phyloP scores from a whole-genome alignment of 495 filamentous ascomycete genomes.

The Neurospora sp. region DNA sequence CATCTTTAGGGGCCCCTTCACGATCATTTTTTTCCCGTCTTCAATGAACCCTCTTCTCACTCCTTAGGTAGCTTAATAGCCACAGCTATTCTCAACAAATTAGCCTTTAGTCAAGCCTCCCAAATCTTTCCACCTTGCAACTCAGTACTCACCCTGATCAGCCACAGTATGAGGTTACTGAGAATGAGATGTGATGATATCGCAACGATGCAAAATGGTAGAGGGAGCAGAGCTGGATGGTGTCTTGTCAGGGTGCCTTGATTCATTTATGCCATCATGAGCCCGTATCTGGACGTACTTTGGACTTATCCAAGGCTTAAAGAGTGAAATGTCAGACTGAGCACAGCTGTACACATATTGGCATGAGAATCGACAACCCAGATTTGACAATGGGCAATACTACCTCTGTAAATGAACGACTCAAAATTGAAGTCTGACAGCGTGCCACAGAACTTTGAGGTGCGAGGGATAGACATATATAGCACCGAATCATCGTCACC shows the following conservation, averaged over 20 bases:
- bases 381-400: not conserved
- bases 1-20: too few species aligned
- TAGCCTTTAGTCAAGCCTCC: not conserved
- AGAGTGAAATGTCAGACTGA: not conserved
- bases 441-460: not conserved
- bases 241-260: not conserved
- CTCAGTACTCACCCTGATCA: too few species aligned
- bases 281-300: not conserved
- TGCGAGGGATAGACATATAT: not conserved
- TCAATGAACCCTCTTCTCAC: not conserved
- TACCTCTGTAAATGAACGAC: constrained; percentile 43
- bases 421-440: constrained; percentile 14
- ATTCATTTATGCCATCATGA: not conserved
- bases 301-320: not conserved
- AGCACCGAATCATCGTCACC: not conserved
- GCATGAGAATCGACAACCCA: not conserved
- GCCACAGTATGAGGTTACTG: not conserved
- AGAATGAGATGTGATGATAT: not conserved
- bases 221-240: not conserved
- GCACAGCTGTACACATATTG: not conserved
- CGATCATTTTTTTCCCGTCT: too few species aligned
- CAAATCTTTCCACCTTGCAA: too few species aligned
- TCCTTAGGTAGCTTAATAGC: not conserved
- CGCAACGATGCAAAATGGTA: not conserved
- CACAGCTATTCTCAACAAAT: not conserved